Conservation (phyloP, 1,139 yeast species). For the Saccharomycopsis hybrid region DNA sequence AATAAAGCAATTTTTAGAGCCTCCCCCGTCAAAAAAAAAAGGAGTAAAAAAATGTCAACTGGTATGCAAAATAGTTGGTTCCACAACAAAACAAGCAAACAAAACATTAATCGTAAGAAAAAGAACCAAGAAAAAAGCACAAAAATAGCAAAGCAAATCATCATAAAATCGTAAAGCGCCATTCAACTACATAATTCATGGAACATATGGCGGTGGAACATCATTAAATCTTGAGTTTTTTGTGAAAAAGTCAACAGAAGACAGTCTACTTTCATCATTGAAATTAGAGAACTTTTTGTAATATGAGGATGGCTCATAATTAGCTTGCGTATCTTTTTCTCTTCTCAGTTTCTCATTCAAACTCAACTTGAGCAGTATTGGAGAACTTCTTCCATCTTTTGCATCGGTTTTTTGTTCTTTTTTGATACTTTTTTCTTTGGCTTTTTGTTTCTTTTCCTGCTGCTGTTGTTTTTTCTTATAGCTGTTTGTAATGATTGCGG, state of each 20-base stretch:
- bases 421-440: too few relatives aligned
- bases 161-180: not conserved
- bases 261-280: not conserved
- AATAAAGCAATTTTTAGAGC: too few relatives aligned
- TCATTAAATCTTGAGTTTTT: slow-evolving; percentile 14
- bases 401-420: not conserved
- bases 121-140: not conserved
- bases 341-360: slow-evolving; percentile 1
- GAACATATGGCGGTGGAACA: slow-evolving; percentile 21
- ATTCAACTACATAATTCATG: slow-evolving; percentile 6
- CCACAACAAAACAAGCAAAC: not conserved
- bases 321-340: not conserved
- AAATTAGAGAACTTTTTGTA: slow-evolving; percentile 1
- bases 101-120: too few relatives aligned
- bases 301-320: too few relatives aligned
- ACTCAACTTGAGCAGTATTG: not conserved
- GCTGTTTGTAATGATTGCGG: not conserved
- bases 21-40: not conserved
- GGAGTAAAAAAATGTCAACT: not conserved
- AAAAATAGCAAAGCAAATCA: not conserved
- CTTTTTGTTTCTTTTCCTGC: too few relatives aligned
- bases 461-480: not conserved
- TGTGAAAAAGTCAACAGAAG: slow-evolving; percentile 15
- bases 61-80: too few relatives aligned
- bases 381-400: not conserved